Base-by-base conservation (phyloP, 1,284 basidiomycete genomes). In the Kwoniella shivajii region DNA sequence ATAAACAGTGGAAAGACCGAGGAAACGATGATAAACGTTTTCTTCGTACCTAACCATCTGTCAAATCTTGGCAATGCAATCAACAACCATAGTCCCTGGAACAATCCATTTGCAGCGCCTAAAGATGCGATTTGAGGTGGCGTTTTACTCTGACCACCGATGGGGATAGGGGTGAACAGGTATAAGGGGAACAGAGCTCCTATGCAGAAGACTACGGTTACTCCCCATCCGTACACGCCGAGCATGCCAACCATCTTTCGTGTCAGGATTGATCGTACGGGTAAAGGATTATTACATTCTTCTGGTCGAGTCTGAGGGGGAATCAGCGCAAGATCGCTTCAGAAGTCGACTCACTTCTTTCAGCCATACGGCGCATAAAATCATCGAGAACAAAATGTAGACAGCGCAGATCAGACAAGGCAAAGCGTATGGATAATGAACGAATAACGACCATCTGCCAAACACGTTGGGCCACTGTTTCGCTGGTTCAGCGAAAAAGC, bases 41-140 rank as follows among this genome's bases (percentile, higher is more conserved):
- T 59, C 16, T 60, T 56, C 18, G 66, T 68, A 10, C 68, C 68
- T 13, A 70, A 39, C 39, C 61, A 45, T 24, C 44, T 45, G 42
- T 67, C 63, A 22, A 71, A 52, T 33, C 54, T 41, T 3, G 68
- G 68, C 56, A 71, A 63, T 42, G 57, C 53, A 41, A 71, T 14
- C 2, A 70, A 59, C 24, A 66, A 55, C 68, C 68, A 71, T 22
- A 71, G 38, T 6, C 63, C 63, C 47, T 71, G 68, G 22, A 57
- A 56, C 22, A 63, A 49, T 20, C 67, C 65, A 14, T 59, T 52
- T 0, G 57, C 55, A 14, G 65, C 67, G 31, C 63, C 47, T 22
- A 59, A 57, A 7, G 56, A 46, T 14, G 64, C 59, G 45, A 70
- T 70, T 46, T 68, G 54, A 33, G 64, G 47, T 7, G 66, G 65